phyloP scores from a whole-genome alignment of 78 protist species.

The Protostelium mycophagum region DNA sequence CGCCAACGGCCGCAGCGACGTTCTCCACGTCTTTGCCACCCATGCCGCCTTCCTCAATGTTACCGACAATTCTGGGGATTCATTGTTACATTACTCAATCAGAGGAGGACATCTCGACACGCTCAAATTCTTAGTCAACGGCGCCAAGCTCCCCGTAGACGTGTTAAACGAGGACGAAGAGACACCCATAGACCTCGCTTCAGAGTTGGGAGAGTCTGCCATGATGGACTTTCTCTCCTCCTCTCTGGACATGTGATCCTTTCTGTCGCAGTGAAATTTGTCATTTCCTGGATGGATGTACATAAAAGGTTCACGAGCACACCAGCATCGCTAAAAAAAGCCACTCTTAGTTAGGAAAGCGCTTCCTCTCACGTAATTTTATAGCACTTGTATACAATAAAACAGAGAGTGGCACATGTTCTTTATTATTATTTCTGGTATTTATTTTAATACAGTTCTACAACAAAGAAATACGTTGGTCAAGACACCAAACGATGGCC shows the following conservation, averaged over 20 bases:
- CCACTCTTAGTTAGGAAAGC: no score
- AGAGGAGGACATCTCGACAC: neutral
- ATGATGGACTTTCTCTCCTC: neutral
- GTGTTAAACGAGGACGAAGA: neutral
- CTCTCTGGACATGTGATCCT: neutral
- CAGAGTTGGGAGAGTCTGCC: neutral
- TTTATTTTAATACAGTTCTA: no score
- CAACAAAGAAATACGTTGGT: no score
- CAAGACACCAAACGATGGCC: no score
- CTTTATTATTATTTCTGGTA: no score
- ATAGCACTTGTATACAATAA: no score
- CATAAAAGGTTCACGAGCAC: no score
- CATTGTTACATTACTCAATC: neutral
- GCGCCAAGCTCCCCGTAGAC: neutral
- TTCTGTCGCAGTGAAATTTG: no score
- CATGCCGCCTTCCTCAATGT: neutral
- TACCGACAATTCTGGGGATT: neutral
- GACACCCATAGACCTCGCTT: neutral
- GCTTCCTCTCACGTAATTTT: no score
- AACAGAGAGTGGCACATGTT: no score
- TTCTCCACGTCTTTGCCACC: neutral
- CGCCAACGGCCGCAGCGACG: neutral
- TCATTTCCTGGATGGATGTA: no score
- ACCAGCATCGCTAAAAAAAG: no score
- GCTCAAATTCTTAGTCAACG: neutral